Base-by-base conservation (phyloP, 2,329 filamentous ascomycete species). In the Mollisiaceae sp. region DNA sequence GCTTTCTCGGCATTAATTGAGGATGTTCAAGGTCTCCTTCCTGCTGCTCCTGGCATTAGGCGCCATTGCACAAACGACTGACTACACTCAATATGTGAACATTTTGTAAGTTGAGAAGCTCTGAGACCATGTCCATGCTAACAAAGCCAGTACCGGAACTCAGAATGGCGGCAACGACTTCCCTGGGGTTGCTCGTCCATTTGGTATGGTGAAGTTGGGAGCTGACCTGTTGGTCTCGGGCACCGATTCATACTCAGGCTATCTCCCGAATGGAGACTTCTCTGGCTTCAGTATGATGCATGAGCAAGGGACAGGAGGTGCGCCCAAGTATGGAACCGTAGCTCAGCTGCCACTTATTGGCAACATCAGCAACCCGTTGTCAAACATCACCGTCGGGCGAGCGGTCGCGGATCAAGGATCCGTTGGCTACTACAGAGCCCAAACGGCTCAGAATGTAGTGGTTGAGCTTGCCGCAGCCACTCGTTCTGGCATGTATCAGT, bases 311-410 rank as follows among this genome's bases (percentile, higher is more conserved):
- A 91, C 88, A 0, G 89, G 89, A 8, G 89, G 89, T 1, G 87
- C 86, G 1, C 87, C 89, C 0, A 91, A 91, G 74, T 91, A 91
- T 66, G 89, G 89, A 4, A 86, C 89, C 1, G 84, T 89, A 38
- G 80, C 85, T 1, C 86, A 89, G 75, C 80, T 89, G 75, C 87
- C 85, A 0, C 75, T 86, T 0, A 71, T 83, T 0, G 85, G 85
- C 0, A 73, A 73, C 18, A 75, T 87, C 50, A 71, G 69, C 8
- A 83, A 90, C 64, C 87, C 87, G 1, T 77, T 90, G 27, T 80
- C 77, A 4, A 82, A 85, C 67, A 79, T 85, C 39, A 85, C 83
- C n/a, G 80, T 87, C 27, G 82, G 81, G 0, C 83, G 89, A 76
- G 81, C 81, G 67, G 70, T 75, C 70, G 69, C 82, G 27, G 82